Evolutionary conservation across 805 yeast genomes (phyloP), one percentile per base, ranked within the genome.

Genomic region (Blastobotrys americana): DNA sequence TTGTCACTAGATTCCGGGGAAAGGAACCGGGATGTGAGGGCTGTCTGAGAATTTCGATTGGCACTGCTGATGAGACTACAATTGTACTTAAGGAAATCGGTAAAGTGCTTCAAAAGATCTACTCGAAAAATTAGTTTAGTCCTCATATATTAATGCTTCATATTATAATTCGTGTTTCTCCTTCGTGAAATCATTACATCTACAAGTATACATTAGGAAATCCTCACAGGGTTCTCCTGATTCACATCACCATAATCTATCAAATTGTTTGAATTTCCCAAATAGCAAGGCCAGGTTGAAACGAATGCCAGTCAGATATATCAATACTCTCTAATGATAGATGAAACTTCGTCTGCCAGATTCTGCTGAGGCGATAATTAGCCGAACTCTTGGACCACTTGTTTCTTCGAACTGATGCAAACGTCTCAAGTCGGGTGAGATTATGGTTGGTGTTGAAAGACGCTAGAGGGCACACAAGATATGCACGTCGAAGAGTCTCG

Each of bases 1-100:
- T 90, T 18, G 97, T 93, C 39, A 84, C 90, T 13, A 76, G 98
- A 64, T 93, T 77, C 60, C 77, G 98, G 68, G 98, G 98, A 23
- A 76, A 69, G 28, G 98, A 93, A 66, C 73, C 80, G 37, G 95
- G 95, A 33, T 93, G 98, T 61, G 67, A 68, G 3, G 98, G 98
- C 25, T 86, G 87, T 40, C 67, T 93, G 42, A 77, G 98, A 64
- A 75, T 89, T 19, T 84, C 97, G 1, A 69, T 93, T 27, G 98
- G 98, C 15, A 88, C 96, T 0, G 66, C 63, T 20, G 77, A 74
- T 44, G 97, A 93, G 64, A 90, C 87, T 55, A 61, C 67, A 39
- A 48, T 55, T 5, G 63, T 93, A 41, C 58, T 89, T 5, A 57
- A 68, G 33, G 77, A 73, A 57, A 68, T 86, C 37, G 53, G 56